These are phyloP conservation scores for Plantago coronopus DNA, from an alignment of 305 asterid genomes.

Conservation along the genomic window DNA sequence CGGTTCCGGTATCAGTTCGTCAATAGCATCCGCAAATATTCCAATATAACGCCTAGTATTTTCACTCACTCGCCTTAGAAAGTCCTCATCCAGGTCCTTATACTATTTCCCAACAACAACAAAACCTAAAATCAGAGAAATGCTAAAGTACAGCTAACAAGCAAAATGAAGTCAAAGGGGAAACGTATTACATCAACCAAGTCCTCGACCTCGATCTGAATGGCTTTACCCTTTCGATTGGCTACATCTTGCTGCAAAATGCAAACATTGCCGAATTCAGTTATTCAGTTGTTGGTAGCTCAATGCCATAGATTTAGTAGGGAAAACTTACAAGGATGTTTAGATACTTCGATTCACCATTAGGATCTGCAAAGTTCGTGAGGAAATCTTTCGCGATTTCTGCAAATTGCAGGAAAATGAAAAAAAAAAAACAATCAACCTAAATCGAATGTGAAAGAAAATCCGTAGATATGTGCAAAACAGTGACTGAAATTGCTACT, in stretches of 20 bases:
- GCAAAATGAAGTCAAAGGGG: background rate
- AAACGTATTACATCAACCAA: conserved; percentile 44
- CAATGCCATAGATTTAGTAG: background rate
- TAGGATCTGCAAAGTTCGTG: conserved; percentile 54
- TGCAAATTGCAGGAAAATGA: conserved; percentile 27
- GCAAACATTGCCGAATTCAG: background rate
- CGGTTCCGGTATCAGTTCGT: conserved; percentile 84
- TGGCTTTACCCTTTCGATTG: conserved; percentile 65
- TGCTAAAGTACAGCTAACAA: background rate
- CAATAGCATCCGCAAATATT: conserved; percentile 74
- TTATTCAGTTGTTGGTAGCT: background rate
- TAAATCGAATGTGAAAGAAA: background rate
- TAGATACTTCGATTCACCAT: conserved; percentile 72
- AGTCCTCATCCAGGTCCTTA: conserved; percentile 83
- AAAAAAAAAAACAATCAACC: too few relatives aligned
- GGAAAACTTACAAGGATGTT: conserved; percentile 55
- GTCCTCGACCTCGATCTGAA: conserved; percentile 89
- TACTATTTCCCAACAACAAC: conserved; percentile 32
- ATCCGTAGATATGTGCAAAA: background rate
- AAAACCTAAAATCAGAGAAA: conserved; percentile 13
- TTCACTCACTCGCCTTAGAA: conserved; percentile 66
- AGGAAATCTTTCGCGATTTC: conserved; percentile 76
- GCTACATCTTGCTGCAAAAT: conserved; percentile 83
- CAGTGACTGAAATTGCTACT: conserved; percentile 5
- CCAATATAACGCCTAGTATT: conserved; percentile 77